Percentiles rank a stretch among this genome's conserved stretches.
phyloP scores from a whole-genome alignment of 345 rosid genomes.

The Mangifera indica region DNA sequence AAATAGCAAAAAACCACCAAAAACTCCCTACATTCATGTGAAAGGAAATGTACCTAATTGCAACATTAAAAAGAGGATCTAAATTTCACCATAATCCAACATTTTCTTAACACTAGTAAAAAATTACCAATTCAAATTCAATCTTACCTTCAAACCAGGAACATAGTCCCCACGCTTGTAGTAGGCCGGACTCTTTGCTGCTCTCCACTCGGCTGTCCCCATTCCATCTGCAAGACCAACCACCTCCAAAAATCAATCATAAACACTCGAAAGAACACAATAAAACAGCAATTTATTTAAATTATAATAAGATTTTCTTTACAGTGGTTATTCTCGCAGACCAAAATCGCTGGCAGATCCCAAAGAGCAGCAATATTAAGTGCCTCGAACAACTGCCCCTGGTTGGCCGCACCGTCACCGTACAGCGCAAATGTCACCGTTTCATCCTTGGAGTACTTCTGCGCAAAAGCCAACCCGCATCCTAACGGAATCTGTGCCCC shows the following conservation, averaged over 20 bases:
- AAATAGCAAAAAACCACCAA: not conserved
- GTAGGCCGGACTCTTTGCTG: conserved; percentile 85
- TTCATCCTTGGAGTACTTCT: conserved; percentile 84
- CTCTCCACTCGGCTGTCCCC: conserved; percentile 99
- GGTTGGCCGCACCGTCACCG: conserved; percentile 98
- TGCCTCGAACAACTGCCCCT: conserved; percentile 96
- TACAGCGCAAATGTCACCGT: conserved; percentile 77
- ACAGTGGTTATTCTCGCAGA: conserved; percentile 99
- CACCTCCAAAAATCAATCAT: conserved; percentile 10
- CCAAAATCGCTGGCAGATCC: conserved; percentile 91
- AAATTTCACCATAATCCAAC: not conserved
- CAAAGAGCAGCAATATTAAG: conserved; percentile 89
- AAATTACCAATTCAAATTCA: not conserved
- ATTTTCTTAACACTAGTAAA: not conserved
- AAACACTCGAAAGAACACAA: conserved; percentile 6
- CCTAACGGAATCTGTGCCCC: conserved; percentile 97
- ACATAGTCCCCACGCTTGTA: conserved; percentile 98
- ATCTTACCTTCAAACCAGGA: conserved; percentile 89
- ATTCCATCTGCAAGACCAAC: conserved; percentile 65
- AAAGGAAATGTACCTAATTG: not conserved
- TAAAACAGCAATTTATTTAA: not conserved
- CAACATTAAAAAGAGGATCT: not conserved
- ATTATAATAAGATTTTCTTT: conserved; percentile 14
- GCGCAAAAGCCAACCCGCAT: conserved; percentile 95
- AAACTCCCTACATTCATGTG: not conserved